Evolutionary conservation across 2,329 filamentous ascomycete genomes (phyloP).

Genomic region (Aotearoamyces nothofagi): DNA sequence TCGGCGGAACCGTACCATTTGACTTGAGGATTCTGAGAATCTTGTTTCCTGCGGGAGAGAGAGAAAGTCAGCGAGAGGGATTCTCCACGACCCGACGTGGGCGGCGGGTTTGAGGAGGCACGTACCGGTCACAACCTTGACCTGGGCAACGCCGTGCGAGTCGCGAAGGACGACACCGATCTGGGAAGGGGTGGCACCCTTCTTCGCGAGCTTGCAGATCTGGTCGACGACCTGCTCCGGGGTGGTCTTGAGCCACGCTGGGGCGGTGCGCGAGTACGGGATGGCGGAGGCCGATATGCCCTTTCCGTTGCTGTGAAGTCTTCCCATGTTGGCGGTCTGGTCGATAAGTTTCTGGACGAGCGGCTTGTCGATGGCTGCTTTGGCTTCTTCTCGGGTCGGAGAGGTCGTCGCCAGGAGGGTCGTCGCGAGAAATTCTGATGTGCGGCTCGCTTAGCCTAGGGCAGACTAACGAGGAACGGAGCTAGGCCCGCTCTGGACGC

Average conservation of each 20-base stretch:
- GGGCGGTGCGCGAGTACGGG: constrained; percentile 88
- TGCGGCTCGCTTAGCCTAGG: constrained; percentile 2
- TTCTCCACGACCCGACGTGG: no score
- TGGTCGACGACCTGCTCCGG: constrained; percentile 97
- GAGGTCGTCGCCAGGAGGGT: constrained; percentile 3
- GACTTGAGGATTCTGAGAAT: constrained; percentile 98
- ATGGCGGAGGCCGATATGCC: constrained; percentile 92
- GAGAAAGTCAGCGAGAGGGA: constrained; percentile 26
- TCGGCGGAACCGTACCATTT: constrained; percentile 57
- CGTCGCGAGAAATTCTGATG: constrained; percentile 5
- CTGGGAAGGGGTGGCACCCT: constrained; percentile 96
- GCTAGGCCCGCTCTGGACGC: neutral
- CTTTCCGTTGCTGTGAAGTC: constrained; percentile 99
- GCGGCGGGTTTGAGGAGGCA: constrained; percentile 3
- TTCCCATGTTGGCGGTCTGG: constrained; percentile 60
- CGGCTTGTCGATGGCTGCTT: constrained; percentile 14
- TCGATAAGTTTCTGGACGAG: constrained; percentile 15
- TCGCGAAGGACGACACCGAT: constrained; percentile 98
- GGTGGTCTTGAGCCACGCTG: constrained; percentile 97
- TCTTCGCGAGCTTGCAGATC: constrained; percentile 98
- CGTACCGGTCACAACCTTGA: constrained; percentile 93
- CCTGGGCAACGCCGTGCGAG: constrained; percentile 94
- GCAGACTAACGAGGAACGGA: neutral
- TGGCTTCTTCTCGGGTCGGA: no score
- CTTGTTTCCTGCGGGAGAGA: constrained; percentile 76